Conservation (phyloP, 345 rosid genomes). For the Syzygium aqueum region DNA sequence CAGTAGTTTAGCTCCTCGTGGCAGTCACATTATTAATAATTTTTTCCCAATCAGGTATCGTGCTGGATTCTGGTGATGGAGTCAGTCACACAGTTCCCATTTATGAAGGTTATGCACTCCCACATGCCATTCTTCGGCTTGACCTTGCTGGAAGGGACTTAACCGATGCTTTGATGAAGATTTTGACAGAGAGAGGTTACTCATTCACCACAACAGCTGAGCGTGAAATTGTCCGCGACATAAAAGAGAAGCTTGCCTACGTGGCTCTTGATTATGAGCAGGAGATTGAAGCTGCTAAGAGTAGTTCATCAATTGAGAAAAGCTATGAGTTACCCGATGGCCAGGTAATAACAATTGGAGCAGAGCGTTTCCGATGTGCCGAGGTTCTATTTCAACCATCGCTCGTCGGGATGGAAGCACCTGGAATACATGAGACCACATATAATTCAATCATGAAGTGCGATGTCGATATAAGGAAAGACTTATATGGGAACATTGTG, state of each 20-base stretch:
- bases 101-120: slow-evolving; percentile 60
- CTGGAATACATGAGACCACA: slow-evolving; percentile 29
- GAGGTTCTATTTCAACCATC: slow-evolving; percentile 31
- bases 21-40: not conserved
- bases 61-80: slow-evolving; percentile 55
- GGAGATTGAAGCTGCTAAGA: slow-evolving; percentile 25
- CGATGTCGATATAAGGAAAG: slow-evolving; percentile 25
- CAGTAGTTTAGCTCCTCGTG: not conserved
- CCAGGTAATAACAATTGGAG: slow-evolving; percentile 23
- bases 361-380: slow-evolving; percentile 27
- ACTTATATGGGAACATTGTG: slow-evolving; percentile 24
- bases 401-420: slow-evolving; percentile 28
- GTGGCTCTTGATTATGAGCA: slow-evolving; percentile 27
- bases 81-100: slow-evolving; percentile 61
- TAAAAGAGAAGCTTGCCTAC: slow-evolving; percentile 27
- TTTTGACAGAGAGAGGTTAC: slow-evolving; percentile 34
- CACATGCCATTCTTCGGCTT: slow-evolving; percentile 58
- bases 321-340: slow-evolving; percentile 27
- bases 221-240: slow-evolving; percentile 27
- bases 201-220: slow-evolving; percentile 34
- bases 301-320: slow-evolving; percentile 24
- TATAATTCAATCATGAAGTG: slow-evolving; percentile 30
- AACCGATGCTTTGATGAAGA: slow-evolving; percentile 57
- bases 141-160: slow-evolving; percentile 58
- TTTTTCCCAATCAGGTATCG: slow-evolving; percentile 27